These are phyloP conservation scores for Musa balbisiana DNA, from an alignment of 202 grass and related monocot genomes.

Conservation along the genomic window DNA sequence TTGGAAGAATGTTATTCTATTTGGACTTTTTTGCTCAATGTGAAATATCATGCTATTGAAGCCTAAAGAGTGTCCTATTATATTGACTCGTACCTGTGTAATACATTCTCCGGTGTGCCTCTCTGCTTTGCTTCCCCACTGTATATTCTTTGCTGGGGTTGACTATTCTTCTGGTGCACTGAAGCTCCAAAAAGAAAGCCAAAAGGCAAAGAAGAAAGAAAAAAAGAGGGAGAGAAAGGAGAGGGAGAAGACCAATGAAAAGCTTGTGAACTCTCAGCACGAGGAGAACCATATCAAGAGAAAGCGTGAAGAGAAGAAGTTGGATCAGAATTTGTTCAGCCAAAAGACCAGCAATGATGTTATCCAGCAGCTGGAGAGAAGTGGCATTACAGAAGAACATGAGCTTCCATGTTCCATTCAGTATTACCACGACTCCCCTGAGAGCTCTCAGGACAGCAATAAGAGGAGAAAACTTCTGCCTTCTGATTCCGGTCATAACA, in stretches of 20 bases:
- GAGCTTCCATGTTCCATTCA: constrained; percentile 2
- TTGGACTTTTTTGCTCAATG: too few species aligned
- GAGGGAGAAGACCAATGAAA: constrained; percentile 24
- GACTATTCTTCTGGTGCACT: constrained; percentile 64
- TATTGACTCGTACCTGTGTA: background rate
- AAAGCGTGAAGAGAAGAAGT: constrained; percentile 35
- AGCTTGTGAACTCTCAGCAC: constrained; percentile 33
- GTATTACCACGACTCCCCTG: constrained; percentile 2
- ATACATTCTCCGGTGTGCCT: background rate
- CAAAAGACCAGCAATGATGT: background rate
- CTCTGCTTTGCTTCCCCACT: constrained; percentile 13
- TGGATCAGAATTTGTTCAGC: background rate
- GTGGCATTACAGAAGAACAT: constrained; percentile 17
- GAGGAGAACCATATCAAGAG: constrained; percentile 50
- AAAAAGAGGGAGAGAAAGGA: background rate
- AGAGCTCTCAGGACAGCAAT: constrained; percentile 16
- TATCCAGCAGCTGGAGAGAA: constrained; percentile 4
- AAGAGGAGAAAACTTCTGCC: constrained; percentile 11
- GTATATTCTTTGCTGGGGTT: constrained; percentile 60
- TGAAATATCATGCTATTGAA: too few species aligned
- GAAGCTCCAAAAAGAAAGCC: constrained; percentile 75
- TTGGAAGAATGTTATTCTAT: too few species aligned
- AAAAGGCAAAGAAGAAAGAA: background rate
- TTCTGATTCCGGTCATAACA: background rate
- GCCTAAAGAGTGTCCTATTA: background rate